Evolutionary conservation across 2,329 filamentous ascomycete species (phyloP).

Genomic region (Rhexocercosporidium sp.): DNA sequence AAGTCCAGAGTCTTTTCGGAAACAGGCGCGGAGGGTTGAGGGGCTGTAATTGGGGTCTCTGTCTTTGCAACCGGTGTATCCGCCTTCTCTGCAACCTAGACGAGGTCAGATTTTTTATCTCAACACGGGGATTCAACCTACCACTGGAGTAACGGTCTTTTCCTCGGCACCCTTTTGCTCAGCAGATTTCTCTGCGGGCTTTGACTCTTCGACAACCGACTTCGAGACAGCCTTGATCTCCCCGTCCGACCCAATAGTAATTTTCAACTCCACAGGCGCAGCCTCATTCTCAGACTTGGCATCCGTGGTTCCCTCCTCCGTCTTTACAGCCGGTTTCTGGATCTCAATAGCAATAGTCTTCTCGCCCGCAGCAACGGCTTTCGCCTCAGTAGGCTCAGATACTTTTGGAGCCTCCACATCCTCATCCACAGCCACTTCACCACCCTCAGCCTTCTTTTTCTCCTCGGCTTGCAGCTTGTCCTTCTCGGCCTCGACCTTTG

Average conservation of each 20-base stretch:
- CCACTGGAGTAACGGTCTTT: not conserved
- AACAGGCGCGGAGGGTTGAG: not conserved
- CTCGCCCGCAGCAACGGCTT: not conserved
- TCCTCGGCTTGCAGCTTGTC: constrained; percentile 16
- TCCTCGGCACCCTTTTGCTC: not conserved
- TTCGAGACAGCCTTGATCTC: constrained; percentile 26
- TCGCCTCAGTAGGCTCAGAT: not conserved
- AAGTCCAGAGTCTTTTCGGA: not conserved
- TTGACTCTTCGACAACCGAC: not conserved
- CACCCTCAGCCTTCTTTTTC: constrained; percentile 1
- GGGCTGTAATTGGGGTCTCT: not conserved
- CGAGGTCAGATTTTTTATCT: not conserved
- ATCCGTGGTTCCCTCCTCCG: not conserved
- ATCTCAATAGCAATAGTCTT: constrained; percentile 1
- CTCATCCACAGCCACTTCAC: not conserved
- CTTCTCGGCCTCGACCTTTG: constrained; percentile 11
- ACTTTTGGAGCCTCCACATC: not conserved
- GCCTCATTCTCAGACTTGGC: not conserved
- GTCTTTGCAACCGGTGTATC: not conserved
- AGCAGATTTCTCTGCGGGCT: not conserved
- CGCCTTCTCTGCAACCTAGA: not conserved
- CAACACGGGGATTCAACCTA: not conserved
- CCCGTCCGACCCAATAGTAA: constrained; percentile 27
- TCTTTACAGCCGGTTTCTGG: not conserved
- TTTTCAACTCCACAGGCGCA: constrained; percentile 23